These are phyloP conservation scores for Micractinium sp. DNA, from an alignment of 139 green algal species.

Conservation along the genomic window DNA sequence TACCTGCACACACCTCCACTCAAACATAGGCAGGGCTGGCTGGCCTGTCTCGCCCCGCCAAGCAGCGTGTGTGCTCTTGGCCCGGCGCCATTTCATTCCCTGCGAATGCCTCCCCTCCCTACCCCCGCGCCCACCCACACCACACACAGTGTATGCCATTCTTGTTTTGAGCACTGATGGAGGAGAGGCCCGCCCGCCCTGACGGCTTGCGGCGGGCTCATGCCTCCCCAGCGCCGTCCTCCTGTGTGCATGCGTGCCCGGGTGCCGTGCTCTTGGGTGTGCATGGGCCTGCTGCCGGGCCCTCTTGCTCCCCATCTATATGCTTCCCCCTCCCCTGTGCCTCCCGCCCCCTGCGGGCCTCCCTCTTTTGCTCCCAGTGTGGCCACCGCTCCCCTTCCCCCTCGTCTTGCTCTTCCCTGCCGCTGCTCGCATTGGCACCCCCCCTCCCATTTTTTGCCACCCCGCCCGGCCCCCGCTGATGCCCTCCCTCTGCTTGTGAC, in stretches of 20 bases:
- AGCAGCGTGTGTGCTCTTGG: background rate
- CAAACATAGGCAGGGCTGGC: background rate
- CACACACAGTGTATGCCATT: too few species aligned
- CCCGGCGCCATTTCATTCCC: background rate
- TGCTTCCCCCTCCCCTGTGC: background rate
- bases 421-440: background rate
- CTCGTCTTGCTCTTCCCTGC: background rate
- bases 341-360: background rate
- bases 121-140: too few species aligned
- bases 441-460: background rate
- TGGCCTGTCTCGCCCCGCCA: background rate
- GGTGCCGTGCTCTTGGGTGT: too few species aligned
- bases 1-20: background rate
- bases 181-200: background rate
- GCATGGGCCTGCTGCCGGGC: background rate
- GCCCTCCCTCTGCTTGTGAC: too few species aligned
- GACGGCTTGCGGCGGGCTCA: too few species aligned
- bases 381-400: background rate
- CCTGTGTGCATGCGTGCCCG: background rate
- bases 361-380: background rate
- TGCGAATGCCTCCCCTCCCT: background rate
- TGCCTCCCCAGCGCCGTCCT: background rate
- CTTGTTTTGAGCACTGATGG: background rate
- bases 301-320: background rate
- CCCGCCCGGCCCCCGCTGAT: too few species aligned